Base-by-base conservation (phyloP, 371 early-diverging fungal genomes). In the Circinella umbellata region DNA sequence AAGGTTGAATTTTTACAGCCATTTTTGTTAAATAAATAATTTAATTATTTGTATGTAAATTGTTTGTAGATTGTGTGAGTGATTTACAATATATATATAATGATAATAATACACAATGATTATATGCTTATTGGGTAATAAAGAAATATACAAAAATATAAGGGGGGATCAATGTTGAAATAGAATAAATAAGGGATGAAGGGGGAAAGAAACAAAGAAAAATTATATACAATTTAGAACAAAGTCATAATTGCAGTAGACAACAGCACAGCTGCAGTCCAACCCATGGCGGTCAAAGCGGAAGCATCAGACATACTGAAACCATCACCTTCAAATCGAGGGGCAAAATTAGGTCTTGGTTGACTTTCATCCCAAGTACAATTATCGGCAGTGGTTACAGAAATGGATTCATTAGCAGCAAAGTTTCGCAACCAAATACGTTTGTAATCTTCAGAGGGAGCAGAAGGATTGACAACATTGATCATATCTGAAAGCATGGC, bases 361-460 rank as follows among this genome's bases (percentile, higher is more conserved):
- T 75, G 69, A 71, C 71, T 73, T 55, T 89, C 87, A 48, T 80
- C 72, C 73, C 84, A 80, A 35, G 88, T 80, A 73, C 92, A 92
- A 74, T 89, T 80, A 14, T 68, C 64, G n/a, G 82, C 73, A 5
- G 74, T 73, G 64, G 77, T 71, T 17, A 81, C 69, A 42, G 78
- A 77, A 69, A 84, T 86, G 9, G 86, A 14, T 68, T 90, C 90
- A 27, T 66, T 49, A 61, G 77, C 76, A 18, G 86, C 91, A 67
- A 91, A 76, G 69, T 93, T 91, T 66, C 93, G 90, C 75, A 93
- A 79, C 92, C 93, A 90, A 57, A 69, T 63, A 64, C 86, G 81
- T 49, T 79, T 64, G 71, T 86, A 90, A 9, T 69, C 76, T 48
- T 70, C 68, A 59, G 78, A 70, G 54, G 89, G 86, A 15, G 89